Conservation (phyloP, 495 filamentous ascomycete genomes). For the Penicillium verhagenii region DNA sequence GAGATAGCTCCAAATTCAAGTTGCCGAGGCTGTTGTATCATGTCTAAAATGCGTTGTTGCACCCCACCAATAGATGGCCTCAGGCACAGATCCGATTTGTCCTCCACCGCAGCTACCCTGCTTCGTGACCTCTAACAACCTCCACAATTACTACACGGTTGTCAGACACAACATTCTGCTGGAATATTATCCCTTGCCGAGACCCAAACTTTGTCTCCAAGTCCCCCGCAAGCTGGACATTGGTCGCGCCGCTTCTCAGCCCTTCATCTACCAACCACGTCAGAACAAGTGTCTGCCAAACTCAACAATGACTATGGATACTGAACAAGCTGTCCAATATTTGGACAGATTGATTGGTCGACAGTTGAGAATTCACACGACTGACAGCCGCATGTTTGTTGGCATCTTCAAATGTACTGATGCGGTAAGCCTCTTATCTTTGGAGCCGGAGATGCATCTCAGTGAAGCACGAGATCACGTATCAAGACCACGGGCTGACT, state of each 20-base stretch:
- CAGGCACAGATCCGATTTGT: conserved; percentile 2
- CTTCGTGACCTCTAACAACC: not conserved
- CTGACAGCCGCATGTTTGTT: conserved; percentile 83
- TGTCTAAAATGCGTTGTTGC: not conserved
- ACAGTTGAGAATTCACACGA: conserved; percentile 72
- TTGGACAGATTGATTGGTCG: conserved; percentile 49
- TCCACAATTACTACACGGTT: not conserved
- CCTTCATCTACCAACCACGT: not conserved
- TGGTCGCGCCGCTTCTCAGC: not conserved
- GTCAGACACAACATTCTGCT: not conserved
- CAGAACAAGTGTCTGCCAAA: not conserved
- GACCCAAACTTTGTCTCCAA: not conserved
- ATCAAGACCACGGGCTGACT: conserved; percentile 2
- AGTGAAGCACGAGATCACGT: not conserved
- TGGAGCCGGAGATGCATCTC: not conserved
- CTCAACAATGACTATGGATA: conserved; percentile 33
- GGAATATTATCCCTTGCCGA: not conserved
- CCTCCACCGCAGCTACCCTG: not conserved
- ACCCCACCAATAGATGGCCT: conserved; percentile 5
- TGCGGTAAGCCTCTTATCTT: conserved; percentile 53
- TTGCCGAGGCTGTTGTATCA: not conserved
- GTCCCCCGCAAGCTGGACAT: not conserved
- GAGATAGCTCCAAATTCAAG: not conserved
- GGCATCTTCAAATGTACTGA: conserved; percentile 94
- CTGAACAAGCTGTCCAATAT: conserved; percentile 41